Base-by-base conservation (phyloP, 352 stramenopile genomes). In the Globisporangium camurandrum region DNA sequence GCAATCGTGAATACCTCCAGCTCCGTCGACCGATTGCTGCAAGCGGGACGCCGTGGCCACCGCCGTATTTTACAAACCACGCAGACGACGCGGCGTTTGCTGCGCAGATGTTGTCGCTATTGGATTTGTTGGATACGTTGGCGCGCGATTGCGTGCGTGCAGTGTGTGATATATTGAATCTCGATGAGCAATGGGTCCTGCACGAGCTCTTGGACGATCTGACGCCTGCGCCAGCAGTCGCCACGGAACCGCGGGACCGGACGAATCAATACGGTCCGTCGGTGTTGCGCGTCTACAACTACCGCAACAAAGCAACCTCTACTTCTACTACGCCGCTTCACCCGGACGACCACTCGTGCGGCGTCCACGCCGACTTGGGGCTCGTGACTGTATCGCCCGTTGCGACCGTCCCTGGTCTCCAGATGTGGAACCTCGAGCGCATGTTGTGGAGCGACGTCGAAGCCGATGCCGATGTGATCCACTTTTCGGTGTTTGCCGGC, bases 351-450 rank as follows among this genome's bases (percentile, higher is more conserved):
- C 49, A 78, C 30, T 88, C 77, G 12, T 91, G 82, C 55, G 82
- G 68, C 19, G 71, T 88, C 16, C 82, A 93, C 54, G 82, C 82
- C 19, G 82, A 93, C 41, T 54, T 91, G 8, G 82, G 82, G 3
- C 64, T 93, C 10, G 75, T 93, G 30, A 91, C 78, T 2, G 77
- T 93, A 3, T 93, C 79, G 5, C 82, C 82, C 14, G 56, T 80
- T 20, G 79, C 82, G 5, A 91, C 82, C 0, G 65, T 88, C 11
- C 75, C 82, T 2, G 82, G 82, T 0, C 49, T 93, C 30, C 79
- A 93, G 52, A 91, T 93, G 72, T 93, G 82, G 79, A 93, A 88
- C 53, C 59, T 93, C 36, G 82, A 93, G 36, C 75, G 79, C 38
- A 93, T 93, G 82, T 43, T 56, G 12, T 93, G 82, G 82, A 69